A percentile compares a stretch with the other conserved stretches of the same genome.
Conservation (phyloP, 2,329 filamentous ascomycete species). For the Colletotrichum sp. region DNA sequence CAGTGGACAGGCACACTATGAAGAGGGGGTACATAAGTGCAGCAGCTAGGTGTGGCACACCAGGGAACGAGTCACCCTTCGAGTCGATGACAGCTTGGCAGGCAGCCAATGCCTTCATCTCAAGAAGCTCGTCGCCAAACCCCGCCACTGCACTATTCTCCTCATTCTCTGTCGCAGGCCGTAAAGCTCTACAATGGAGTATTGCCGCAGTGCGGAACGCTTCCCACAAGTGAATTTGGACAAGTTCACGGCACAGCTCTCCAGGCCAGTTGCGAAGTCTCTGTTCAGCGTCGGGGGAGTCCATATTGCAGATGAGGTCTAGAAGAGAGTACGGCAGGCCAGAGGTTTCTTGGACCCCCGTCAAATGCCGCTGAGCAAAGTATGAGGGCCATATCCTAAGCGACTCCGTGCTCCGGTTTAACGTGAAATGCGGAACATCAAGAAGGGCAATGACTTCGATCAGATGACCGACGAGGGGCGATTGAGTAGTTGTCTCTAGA, state of each 20-base stretch:
- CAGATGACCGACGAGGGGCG: background rate
- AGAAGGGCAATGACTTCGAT: background rate
- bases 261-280: background rate
- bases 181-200: background rate
- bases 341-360: background rate
- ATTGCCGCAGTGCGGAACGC: background rate
- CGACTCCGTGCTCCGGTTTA: background rate
- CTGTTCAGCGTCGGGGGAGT: background rate
- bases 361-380: background rate
- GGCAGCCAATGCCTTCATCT: background rate
- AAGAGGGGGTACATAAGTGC: background rate
- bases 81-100: background rate
- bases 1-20: background rate
- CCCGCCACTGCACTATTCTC: background rate
- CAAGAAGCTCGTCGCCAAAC: background rate
- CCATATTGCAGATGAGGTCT: background rate
- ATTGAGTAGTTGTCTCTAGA: too few species aligned
- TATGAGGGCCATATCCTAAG: background rate
- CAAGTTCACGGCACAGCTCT: background rate
- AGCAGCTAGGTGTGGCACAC: background rate
- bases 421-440: background rate
- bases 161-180: background rate
- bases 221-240: background rate
- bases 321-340: background rate
- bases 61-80: background rate